phyloP scores from a whole-genome alignment of 495 filamentous ascomycete genomes.

The Parathielavia appendiculata region DNA sequence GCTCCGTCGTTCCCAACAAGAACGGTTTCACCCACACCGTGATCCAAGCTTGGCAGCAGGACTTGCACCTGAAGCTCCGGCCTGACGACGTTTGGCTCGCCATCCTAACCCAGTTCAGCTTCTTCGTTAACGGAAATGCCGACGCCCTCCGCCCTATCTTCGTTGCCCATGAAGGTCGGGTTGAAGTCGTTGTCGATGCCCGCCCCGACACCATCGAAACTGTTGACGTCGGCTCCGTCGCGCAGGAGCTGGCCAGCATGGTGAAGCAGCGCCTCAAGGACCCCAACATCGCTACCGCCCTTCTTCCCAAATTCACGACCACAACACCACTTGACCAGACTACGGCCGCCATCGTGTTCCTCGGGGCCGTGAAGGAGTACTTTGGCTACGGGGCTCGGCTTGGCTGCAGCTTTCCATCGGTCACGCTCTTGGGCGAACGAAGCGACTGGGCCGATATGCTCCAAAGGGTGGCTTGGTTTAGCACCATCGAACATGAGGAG shows the following conservation, averaged over 20 bases:
- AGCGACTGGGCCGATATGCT: constrained; percentile 32
- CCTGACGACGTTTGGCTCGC: constrained; percentile 59
- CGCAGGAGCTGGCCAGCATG: not conserved
- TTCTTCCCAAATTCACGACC: constrained; percentile 35
- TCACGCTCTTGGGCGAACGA: constrained; percentile 34
- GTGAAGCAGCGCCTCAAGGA: constrained; percentile 3
- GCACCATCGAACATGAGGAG: not conserved
- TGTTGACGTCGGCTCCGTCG: not conserved
- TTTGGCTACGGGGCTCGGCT: constrained; percentile 20
- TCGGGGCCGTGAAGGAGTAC: constrained; percentile 32
- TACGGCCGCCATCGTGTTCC: constrained; percentile 28
- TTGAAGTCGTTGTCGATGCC: constrained; percentile 4
- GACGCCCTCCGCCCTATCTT: constrained; percentile 44
- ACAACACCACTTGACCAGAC: constrained; percentile 29
- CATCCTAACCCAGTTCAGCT: constrained; percentile 51
- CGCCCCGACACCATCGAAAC: not conserved
- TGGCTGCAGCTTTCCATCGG: constrained; percentile 37
- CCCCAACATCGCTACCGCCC: constrained; percentile 23
- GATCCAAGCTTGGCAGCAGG: constrained; percentile 47
- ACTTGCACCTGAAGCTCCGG: constrained; percentile 50
- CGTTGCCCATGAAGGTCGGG: constrained; percentile 32
- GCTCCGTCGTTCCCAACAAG: not conserved
- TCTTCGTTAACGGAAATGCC: constrained; percentile 47
- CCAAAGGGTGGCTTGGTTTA: constrained; percentile 2
- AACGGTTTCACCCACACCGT: constrained; percentile 25